Evolutionary conservation across 805 yeast genomes (phyloP), one percentile per base, ranked within the genome.

Genomic region (Zygosaccharomyces bailii): DNA sequence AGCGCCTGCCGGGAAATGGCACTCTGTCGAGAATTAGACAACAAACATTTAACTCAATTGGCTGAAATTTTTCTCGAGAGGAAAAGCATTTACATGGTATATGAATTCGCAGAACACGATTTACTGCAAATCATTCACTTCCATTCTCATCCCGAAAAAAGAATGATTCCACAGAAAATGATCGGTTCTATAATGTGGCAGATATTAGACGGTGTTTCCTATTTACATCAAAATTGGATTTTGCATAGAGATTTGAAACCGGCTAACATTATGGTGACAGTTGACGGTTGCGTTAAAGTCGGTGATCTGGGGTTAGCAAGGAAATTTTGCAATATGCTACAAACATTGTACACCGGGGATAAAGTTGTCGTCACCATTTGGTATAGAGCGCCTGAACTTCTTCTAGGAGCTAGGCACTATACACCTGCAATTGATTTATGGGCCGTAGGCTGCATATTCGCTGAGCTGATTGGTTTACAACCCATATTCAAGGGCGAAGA

Each of bases 401-500:
- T 90, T 27, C 66, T 90, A n/a, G 97, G 97, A 0, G 88, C 95
- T 1, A 73, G 96, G 31, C 96, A 90, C 66, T 90, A 90, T 60
- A 84, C 97, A 0, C 90, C 96, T 1, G 89, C 96, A 0, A 82
- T 93, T 39, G 96, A 93, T 68, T 63, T 86, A 27, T 90, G 98
- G 98, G 96, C 98, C 0, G 87, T 86, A 4, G 98, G 98, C 0
- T 90, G 97, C 63, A 90, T 90, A 3, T 70, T 91, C 53, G 98
- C 96, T 0, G 99, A 93, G 61, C 68, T 93, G 41, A 70, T 93
- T 10, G 86, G 96, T 1, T 67, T 93, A 24, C 70, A 96, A 55
- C 99, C 99, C 0, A 82, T 93, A 7, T 93, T 93, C 69, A 93
- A 93, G 63, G 99, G 99, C 43, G 99, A 93, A 66, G 99, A 93